Percentiles rank a stretch among this genome's conserved stretches.
Conservation (phyloP, 176 grass and related monocot species). For the Oryza coarctata region DNA sequence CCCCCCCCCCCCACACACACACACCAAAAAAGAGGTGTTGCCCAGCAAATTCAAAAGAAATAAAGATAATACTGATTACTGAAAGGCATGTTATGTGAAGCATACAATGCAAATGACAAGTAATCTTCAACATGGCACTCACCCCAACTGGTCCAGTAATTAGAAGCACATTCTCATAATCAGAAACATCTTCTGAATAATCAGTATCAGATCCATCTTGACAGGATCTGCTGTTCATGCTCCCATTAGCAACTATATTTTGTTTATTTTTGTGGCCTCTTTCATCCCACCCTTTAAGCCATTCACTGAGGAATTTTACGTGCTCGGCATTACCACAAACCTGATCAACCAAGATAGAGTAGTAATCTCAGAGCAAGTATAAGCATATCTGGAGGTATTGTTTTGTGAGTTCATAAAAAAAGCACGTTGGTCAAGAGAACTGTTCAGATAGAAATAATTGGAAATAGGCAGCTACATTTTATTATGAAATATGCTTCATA, state of each 20-base stretch:
- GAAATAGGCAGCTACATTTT: not conserved
- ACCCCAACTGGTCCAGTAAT: constrained; percentile 98
- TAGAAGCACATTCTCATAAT: constrained; percentile 73
- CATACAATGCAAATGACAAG: constrained; percentile 7
- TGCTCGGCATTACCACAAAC: constrained; percentile 81
- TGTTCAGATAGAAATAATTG: constrained; percentile 21
- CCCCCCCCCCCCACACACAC: too few relatives aligned
- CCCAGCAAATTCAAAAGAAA: not conserved
- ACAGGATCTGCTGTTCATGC: constrained; percentile 49
- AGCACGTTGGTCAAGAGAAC: not conserved
- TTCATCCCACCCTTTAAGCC: constrained; percentile 87
- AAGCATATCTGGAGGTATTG: constrained; percentile 5
- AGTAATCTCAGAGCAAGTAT: constrained; percentile 27
- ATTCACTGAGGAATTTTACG: constrained; percentile 68
- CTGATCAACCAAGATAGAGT: constrained; percentile 49
- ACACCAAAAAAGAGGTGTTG: not conserved
- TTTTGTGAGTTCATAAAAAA: constrained; percentile 6
- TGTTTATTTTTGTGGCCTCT: constrained; percentile 53
- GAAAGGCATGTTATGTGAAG: constrained; percentile 19
- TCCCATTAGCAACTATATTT: constrained; percentile 44
- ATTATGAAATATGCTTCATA: constrained; percentile 13
- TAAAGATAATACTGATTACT: not conserved
- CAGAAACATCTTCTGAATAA: constrained; percentile 50
- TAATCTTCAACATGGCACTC: constrained; percentile 27
- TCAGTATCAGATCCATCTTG: constrained; percentile 62